Conservation (phyloP, 2,329 filamentous ascomycete genomes). For the Colletotrichum endophyticum region DNA sequence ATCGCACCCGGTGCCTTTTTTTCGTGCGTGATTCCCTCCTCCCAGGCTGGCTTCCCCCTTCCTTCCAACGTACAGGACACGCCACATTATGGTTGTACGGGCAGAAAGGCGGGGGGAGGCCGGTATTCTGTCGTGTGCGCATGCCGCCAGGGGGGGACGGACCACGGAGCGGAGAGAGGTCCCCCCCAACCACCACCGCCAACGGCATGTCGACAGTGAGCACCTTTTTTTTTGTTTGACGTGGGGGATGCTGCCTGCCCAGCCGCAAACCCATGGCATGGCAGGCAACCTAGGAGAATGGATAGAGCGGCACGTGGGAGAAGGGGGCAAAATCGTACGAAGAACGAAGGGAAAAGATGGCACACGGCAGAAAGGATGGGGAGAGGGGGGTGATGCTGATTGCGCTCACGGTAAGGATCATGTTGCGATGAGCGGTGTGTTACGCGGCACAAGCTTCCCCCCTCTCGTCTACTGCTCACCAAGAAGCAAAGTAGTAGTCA, state of each 20-base stretch:
- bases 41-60: neutral
- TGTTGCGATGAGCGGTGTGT: neutral
- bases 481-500: neutral
- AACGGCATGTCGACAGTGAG: neutral
- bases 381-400: neutral
- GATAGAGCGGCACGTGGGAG: neutral
- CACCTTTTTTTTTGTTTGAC: neutral
- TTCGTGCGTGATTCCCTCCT: neutral
- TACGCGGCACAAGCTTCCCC: neutral
- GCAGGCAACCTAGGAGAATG: neutral
- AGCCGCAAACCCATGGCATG: neutral
- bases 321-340: neutral
- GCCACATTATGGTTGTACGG: neutral
- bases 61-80: neutral
- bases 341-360: neutral
- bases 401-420: neutral
- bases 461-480: neutral
- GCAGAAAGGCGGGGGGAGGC: neutral
- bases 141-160: neutral
- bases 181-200: neutral
- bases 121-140: neutral
- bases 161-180: neutral
- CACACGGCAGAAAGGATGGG: neutral
- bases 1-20: neutral
- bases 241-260: neutral